Evolutionary conservation across 306 rosid species (phyloP).

Genomic region (Cucurbita maxima): DNA sequence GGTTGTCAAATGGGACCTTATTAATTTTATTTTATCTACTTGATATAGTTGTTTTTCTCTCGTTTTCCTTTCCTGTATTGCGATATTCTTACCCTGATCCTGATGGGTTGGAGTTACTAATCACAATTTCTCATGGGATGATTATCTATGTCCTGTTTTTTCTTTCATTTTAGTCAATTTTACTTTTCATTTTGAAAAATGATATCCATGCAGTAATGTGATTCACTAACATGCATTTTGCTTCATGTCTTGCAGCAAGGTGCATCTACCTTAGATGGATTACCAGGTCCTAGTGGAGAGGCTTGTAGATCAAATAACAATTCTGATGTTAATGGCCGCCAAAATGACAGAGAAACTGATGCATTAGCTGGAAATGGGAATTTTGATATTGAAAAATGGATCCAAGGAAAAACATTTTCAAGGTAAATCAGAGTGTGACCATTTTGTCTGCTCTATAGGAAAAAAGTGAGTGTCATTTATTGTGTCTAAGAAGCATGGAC

Average conservation of each 20-base stretch:
- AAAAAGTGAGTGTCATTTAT: background rate
- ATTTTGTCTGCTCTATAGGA: background rate
- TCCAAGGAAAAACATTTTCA: constrained; percentile 31
- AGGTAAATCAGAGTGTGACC: constrained; percentile 18
- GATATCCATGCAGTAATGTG: background rate
- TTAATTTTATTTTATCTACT: background rate
- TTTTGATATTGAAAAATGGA: constrained; percentile 27
- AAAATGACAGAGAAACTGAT: background rate
- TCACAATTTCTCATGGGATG: background rate
- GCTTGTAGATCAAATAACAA: constrained; percentile 2
- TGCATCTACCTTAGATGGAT: constrained; percentile 6
- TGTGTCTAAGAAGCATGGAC: background rate
- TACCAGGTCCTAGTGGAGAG: constrained; percentile 18
- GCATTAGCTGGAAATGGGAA: constrained; percentile 7
- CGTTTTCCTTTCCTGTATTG: background rate
- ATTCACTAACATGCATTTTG: constrained; percentile 4
- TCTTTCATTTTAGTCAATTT: background rate
- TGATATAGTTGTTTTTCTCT: background rate
- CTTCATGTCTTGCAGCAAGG: constrained; percentile 16
- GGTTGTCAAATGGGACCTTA: no score
- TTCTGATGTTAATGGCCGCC: constrained; percentile 7
- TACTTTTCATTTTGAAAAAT: background rate
- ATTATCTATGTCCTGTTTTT: background rate
- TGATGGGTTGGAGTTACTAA: background rate
- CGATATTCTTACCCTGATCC: background rate